Conservation (phyloP, 139 green algal species). For the Edaphochlamys debaryana region DNA sequence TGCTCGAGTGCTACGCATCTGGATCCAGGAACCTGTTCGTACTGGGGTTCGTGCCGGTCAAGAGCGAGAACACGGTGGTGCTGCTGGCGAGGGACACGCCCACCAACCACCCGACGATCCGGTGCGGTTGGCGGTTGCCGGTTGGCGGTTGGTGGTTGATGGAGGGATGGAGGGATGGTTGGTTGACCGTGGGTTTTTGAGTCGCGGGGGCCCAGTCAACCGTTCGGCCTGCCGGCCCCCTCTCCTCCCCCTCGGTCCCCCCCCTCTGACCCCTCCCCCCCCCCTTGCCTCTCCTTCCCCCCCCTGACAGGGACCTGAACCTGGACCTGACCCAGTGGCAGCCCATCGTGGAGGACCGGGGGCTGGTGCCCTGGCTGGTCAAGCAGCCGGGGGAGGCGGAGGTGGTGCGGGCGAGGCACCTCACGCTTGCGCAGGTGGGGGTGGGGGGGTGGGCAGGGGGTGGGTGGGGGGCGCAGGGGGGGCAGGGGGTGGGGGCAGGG, state of each 20-base stretch:
- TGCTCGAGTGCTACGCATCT: constrained; percentile 97
- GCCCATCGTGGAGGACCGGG: constrained; percentile 86
- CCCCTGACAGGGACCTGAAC: constrained; percentile 50
- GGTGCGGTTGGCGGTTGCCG: too few species aligned
- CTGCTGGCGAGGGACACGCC: constrained; percentile 90
- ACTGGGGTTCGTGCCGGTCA: constrained; percentile 95
- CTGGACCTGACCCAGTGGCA: constrained; percentile 86
- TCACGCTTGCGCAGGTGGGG: constrained; percentile 74
- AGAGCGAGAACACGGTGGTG: constrained; percentile 89
- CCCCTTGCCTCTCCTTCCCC: too few species aligned
- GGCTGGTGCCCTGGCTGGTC: constrained; percentile 89
- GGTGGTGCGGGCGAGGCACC: constrained; percentile 70
- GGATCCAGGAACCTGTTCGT: constrained; percentile 94
- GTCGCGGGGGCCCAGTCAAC: too few species aligned
- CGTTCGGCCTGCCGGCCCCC: too few species aligned
- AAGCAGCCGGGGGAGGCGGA: constrained; percentile 82
- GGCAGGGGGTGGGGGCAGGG: too few species aligned
- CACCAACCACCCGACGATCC: constrained; percentile 76
- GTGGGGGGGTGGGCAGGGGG: background rate
- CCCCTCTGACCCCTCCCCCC: too few species aligned
- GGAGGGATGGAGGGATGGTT: background rate
- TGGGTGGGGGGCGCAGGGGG: too few species aligned
- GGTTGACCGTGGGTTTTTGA: too few species aligned
- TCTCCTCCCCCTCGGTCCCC: too few species aligned
- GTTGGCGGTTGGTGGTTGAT: too few species aligned